Evolutionary conservation across 2,329 filamentous ascomycete species (phyloP), one percentile per base, ranked within the genome.

Genomic region (Xylaria sp.): DNA sequence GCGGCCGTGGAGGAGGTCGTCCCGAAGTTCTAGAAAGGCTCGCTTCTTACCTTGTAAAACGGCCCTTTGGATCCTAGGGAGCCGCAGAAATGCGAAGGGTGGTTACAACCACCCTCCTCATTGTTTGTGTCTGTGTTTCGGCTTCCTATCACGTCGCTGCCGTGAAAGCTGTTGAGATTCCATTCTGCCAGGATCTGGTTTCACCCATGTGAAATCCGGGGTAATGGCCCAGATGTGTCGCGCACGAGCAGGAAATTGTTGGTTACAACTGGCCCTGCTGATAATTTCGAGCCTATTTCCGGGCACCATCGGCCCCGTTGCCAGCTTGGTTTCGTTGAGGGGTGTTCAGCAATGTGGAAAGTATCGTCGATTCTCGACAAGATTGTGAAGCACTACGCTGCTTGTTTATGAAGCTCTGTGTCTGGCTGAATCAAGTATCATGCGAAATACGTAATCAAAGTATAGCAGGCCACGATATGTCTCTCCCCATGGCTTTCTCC

Each of bases 1-100:
- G 63, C 61, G 56, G 53, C 22, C 54, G 49, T 67, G 69, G 63
- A 69, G 51, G 66, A 69, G 57, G 57, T 66, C 47, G 61, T 61
- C 69, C 69, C 69, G 69, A 70, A 57, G 60, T 65, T 65, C 66
- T 54, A 58, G 66, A 68, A 68, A 60, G 67, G 58, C 51, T 67
- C 54, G 66, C 62, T 62, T 63, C 44, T 38, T 29, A 27, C 27
- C 57, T 57, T 53, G 38, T 42, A 45, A 39, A 31, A 38, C 49
- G 42, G 17, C 22, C 27, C 36, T 50, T 63, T 53, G 51, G 56
- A 44, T 65, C 29, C 39, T 22, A 17, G 33, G 9, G 64, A 64
- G 64, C 64, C 61, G 63, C 64, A 61, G 64, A 27, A 59, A 50
- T 49, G 50, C 47, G 29, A 27, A 56, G 25, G 33, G 9, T 15